Evolutionary conservation across 305 asterid species (phyloP), one percentile per base, ranked within the genome.

Genomic region (Euphrasia arctica): DNA sequence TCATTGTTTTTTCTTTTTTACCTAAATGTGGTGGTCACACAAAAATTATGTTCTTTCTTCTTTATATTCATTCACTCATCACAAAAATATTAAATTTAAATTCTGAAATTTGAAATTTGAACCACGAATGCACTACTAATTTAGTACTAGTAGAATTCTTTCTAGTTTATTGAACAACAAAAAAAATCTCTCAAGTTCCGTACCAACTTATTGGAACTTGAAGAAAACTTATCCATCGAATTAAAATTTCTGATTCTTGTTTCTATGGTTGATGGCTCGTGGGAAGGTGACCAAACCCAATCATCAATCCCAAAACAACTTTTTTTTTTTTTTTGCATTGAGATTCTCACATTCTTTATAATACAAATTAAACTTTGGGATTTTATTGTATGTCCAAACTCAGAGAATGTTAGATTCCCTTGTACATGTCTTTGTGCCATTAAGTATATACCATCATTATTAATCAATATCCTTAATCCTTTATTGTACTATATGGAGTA

Each of bases 351-450:
- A 80, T 85, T 80, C 85, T 73, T 73, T 72, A 57, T 60, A 68
- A 29, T 60, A 60, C 48, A 52, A 29, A 55, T 41, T 60, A 71
- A 71, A 29, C 28, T 80, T 84, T 84, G 84, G 84, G 82, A 76
- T 76, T 82, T 82, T 88, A 65, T 80, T 78, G 95, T 72, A 85
- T 88, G 94, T 85, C 85, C 82, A 75, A 88, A 85, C 88, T 65
- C 90, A 85, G 89, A 79, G 96, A 85, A 88, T 88, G 91, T 88
- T 85, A 90, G 96, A 86, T 91, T 86, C 95, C 84, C 84, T 70
- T 60, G 60, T 75, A 32, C 36, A 32, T 32, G 81, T 76, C 83
- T 72, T 64, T 63, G 0, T 70, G 60, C 73, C 80, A 18, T 18
- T 18, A 18, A 18, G 22, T 18, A 18, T 58, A 25, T 10, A 14